Conservation (phyloP, 768 basidiomycete species). For the Hirschioporus abietinus region DNA sequence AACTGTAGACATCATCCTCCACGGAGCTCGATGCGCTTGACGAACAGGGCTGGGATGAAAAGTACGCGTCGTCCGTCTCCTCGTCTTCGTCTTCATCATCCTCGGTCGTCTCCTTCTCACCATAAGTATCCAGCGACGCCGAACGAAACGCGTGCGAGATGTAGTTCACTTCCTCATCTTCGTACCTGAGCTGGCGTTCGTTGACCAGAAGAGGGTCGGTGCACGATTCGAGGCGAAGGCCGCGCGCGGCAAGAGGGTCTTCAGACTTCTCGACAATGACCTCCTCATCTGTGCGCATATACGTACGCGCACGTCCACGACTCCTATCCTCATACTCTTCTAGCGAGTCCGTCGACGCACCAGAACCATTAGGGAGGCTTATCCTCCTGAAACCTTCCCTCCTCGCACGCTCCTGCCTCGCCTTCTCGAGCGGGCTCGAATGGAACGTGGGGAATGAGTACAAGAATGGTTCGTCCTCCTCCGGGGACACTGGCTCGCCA, state of each 20-base stretch:
- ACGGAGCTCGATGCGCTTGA: not conserved
- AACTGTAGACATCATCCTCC: not conserved
- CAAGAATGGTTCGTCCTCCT: conserved; percentile 3
- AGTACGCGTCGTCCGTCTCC: conserved; percentile 1
- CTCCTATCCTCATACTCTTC: not conserved
- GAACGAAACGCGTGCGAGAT: not conserved
- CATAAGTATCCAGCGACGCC: not conserved
- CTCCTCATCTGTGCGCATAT: not conserved
- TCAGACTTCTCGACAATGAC: not conserved
- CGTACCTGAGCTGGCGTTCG: not conserved
- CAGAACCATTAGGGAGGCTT: not conserved
- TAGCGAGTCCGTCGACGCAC: not conserved
- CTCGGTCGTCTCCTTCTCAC: not conserved
- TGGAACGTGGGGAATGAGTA: conserved; percentile 1
- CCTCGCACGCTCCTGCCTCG: not conserved
- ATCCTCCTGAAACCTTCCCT: not conserved
- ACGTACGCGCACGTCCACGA: not conserved
- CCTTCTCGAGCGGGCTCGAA: conserved; percentile 1
- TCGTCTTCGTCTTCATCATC: not conserved
- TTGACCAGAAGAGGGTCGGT: not conserved
- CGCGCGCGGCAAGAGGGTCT: not conserved
- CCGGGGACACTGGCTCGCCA: not conserved
- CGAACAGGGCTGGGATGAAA: not conserved
- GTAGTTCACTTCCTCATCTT: not conserved
- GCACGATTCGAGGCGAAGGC: not conserved